A percentile compares a stretch with the other conserved stretches of the same genome.
phyloP scores from a whole-genome alignment of 1,284 basidiomycete genomes.

The Trichosporon coremiiforme region DNA sequence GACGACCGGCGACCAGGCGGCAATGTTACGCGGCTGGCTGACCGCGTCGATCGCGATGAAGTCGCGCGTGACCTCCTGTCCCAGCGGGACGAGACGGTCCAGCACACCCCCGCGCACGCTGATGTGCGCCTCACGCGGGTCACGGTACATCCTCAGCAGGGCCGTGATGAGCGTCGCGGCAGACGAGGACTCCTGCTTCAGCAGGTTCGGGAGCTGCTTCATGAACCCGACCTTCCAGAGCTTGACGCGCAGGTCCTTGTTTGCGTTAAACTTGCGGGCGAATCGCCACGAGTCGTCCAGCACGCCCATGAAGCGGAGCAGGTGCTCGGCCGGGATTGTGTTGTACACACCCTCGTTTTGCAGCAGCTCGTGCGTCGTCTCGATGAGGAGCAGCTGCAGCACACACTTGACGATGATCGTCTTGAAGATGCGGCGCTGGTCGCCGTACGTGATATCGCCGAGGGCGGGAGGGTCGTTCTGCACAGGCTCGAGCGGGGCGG shows the following conservation, averaged over 20 bases:
- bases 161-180: conserved; percentile 94
- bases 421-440: conserved; percentile 89
- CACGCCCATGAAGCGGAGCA: conserved; percentile 89
- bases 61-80: conserved; percentile 85
- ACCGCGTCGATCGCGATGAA: conserved; percentile 88
- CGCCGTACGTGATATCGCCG: conserved; percentile 54
- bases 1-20: conserved; percentile 97
- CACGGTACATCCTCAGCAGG: conserved; percentile 89
- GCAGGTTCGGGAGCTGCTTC: conserved; percentile 96
- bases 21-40: conserved; percentile 91
- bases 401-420: conserved; percentile 99
- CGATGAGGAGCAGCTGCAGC: conserved; percentile 91
- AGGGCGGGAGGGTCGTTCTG: conserved; percentile 38
- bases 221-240: conserved; percentile 99
- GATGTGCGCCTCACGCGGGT: conserved; percentile 81
- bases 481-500: conserved; percentile 50
- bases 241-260: conserved; percentile 93
- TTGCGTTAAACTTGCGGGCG: conserved; percentile 95
- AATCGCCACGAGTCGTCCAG: conserved; percentile 97
- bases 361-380: conserved; percentile 94
- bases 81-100: conserved; percentile 87
- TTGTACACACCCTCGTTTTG: conserved; percentile 89
- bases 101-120: conserved; percentile 79
- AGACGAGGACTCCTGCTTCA: conserved; percentile 97
- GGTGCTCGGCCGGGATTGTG: conserved; percentile 90